Percentiles rank a stretch among this genome's conserved stretches.
Conservation (phyloP, 805 yeast genomes). For the Nakazawaea ishiwadae region DNA sequence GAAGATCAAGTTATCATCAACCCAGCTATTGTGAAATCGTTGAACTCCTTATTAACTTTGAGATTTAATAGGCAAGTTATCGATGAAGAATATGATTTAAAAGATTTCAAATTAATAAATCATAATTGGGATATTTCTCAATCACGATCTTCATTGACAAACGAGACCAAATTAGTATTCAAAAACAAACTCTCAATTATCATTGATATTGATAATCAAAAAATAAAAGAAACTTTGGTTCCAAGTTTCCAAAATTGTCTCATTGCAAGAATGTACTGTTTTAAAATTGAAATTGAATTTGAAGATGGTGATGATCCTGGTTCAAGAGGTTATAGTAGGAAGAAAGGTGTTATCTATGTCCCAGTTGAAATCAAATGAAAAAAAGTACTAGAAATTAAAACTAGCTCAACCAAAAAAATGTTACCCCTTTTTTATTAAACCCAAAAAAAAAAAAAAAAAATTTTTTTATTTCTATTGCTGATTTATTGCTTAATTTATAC, state of each 20-base stretch:
- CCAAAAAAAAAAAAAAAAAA: neutral
- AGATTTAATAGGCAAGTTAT: neutral
- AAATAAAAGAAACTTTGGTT: slow-evolving; percentile 44
- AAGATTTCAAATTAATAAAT: slow-evolving; percentile 2
- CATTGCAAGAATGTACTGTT: slow-evolving; percentile 48
- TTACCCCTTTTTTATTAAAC: no score
- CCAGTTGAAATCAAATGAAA: slow-evolving; percentile 12
- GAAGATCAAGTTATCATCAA: slow-evolving; percentile 3
- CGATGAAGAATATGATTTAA: slow-evolving; percentile 10
- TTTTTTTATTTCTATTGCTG: no score
- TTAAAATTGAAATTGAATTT: slow-evolving; percentile 11
- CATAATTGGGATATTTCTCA: slow-evolving; percentile 9
- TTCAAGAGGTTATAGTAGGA: slow-evolving; percentile 3
- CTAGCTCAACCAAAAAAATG: no score
- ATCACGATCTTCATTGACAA: neutral
- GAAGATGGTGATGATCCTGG: slow-evolving; percentile 10
- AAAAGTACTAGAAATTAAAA: neutral
- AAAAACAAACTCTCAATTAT: slow-evolving; percentile 17
- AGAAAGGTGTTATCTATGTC: slow-evolving; percentile 9
- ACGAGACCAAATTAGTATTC: slow-evolving; percentile 2
- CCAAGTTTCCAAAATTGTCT: slow-evolving; percentile 60
- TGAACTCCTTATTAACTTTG: slow-evolving; percentile 9
- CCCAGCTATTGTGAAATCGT: slow-evolving; percentile 2
- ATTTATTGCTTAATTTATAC: no score
- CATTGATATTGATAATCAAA: slow-evolving; percentile 21